Evolutionary conservation across 1,139 yeast genomes (phyloP), one percentile per base, ranked within the genome.

Genomic region (Kodamaea plutei): DNA sequence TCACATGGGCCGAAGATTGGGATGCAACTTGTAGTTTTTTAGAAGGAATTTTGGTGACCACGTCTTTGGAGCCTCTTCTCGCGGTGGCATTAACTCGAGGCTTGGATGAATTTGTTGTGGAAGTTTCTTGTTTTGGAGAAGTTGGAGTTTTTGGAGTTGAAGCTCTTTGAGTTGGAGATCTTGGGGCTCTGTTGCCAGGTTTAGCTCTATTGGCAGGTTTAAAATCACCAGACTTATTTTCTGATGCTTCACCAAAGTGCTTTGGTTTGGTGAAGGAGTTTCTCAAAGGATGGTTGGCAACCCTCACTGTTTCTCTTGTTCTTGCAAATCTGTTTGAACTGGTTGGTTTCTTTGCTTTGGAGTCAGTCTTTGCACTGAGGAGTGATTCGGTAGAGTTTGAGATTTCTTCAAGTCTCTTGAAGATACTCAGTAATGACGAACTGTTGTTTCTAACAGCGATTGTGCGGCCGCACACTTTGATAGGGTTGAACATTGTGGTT

Each of bases 371-470:
- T 20, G 25, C 23, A 10, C 13, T 16, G 22, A 20, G 11, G n/a
- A n/a, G n/a, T n/a, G n/a, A n/a, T n/a, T n/a, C n/a, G n/a, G n/a
- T n/a, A n/a, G n/a, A n/a, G n/a, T n/a, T n/a, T n/a, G n/a, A n/a
- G n/a, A n/a, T n/a, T n/a, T n/a, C n/a, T n/a, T n/a, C n/a, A n/a
- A 64, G 59, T 43, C 66, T 48, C 35, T 55, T 56, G 50, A 64
- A 56, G 38, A 64, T 50, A 23, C 53, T 57, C 20, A 57, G 48
- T 40, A 63, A 53, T 8, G 39, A 56, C 47, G 35, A 29, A 13
- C 25, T 21, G 26, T 28, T 31, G 30, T 28, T 15, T 20, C 31
- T 28, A 9, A 28, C 28, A 10, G 26, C 26, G 21, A 20, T 6
- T 12, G 18, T 15, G 13, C 26, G 18, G 13, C 16, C 23, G n/a